Evolutionary conservation across 225 moss, liverwort and hornwort species (phyloP).

Genomic region (Sphagnum contortum): DNA sequence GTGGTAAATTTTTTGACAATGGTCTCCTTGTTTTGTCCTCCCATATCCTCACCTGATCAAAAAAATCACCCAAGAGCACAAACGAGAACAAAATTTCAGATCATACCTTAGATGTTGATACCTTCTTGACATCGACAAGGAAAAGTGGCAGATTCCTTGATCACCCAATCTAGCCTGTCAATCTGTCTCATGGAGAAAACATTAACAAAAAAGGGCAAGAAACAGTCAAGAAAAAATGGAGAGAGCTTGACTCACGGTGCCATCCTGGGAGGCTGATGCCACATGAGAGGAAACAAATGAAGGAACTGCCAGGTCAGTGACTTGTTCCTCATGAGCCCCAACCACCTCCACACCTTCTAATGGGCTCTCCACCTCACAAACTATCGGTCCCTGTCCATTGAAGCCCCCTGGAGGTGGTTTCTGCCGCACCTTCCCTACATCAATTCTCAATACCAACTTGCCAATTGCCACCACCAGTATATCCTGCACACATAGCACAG

Average conservation of each 20-base stretch:
- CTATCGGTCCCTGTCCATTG: slow-evolving; percentile 52
- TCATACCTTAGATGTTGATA: too few species aligned
- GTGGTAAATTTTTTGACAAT: slow-evolving; percentile 22
- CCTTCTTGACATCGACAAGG: too few species aligned
- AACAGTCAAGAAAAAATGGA: background rate
- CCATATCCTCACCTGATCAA: slow-evolving; percentile 1
- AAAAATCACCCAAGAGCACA: too few species aligned
- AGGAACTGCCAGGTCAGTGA: slow-evolving; percentile 73
- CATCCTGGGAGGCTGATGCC: slow-evolving; percentile 87
- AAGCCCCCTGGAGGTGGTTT: slow-evolving; percentile 56
- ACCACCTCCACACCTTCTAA: slow-evolving; percentile 64
- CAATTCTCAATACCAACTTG: slow-evolving; percentile 59
- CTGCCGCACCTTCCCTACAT: slow-evolving; percentile 42
- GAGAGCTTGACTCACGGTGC: slow-evolving; percentile 45
- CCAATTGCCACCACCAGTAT: slow-evolving; percentile 75
- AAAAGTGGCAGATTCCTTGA: too few species aligned
- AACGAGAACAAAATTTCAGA: too few species aligned
- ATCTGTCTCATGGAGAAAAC: too few species aligned
- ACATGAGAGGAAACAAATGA: slow-evolving; percentile 51
- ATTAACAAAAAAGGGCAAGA: too few species aligned
- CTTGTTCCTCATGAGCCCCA: slow-evolving; percentile 65
- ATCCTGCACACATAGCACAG: slow-evolving; percentile 39
- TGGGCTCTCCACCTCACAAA: slow-evolving; percentile 54
- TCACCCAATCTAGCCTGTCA: too few species aligned
- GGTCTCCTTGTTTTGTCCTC: slow-evolving; percentile 28